These are phyloP conservation scores for Petunia axillaris DNA, from an alignment of 257 asterid genomes.

Conservation along the genomic window DNA sequence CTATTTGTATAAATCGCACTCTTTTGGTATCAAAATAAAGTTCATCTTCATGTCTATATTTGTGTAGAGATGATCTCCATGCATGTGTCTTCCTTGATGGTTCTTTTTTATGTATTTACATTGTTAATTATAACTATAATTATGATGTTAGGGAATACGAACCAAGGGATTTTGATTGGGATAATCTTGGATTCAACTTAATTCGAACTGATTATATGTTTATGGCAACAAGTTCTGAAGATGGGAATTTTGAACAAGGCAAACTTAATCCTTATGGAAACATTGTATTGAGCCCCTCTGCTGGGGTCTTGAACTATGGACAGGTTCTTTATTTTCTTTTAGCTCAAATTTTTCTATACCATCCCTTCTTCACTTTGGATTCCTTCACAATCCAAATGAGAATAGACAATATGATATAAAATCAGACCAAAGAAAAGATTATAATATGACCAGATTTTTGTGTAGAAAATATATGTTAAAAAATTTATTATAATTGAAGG, in stretches of 20 bases:
- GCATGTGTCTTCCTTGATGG: neutral
- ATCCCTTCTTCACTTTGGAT: neutral
- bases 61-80: too few species aligned
- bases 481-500: too few species aligned
- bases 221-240: slow-evolving; percentile 43
- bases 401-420: neutral
- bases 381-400: neutral
- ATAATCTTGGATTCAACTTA: slow-evolving; percentile 61
- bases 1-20: neutral
- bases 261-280: slow-evolving; percentile 57
- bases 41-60: too few species aligned
- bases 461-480: too few species aligned
- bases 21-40: too few species aligned
- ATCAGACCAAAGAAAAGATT: neutral
- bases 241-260: slow-evolving; percentile 57
- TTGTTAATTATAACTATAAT: neutral
- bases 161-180: slow-evolving; percentile 56
- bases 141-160: slow-evolving; percentile 41
- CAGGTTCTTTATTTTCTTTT: slow-evolving; percentile 48
- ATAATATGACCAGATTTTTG: neutral
- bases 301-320: slow-evolving; percentile 81
- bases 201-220: slow-evolving; percentile 73
- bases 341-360: too few species aligned
- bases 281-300: slow-evolving; percentile 70
- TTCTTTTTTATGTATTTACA: neutral